Evolutionary conservation across 2,329 filamentous ascomycete species (phyloP).

Genomic region (Scedosporium apiospermum): DNA sequence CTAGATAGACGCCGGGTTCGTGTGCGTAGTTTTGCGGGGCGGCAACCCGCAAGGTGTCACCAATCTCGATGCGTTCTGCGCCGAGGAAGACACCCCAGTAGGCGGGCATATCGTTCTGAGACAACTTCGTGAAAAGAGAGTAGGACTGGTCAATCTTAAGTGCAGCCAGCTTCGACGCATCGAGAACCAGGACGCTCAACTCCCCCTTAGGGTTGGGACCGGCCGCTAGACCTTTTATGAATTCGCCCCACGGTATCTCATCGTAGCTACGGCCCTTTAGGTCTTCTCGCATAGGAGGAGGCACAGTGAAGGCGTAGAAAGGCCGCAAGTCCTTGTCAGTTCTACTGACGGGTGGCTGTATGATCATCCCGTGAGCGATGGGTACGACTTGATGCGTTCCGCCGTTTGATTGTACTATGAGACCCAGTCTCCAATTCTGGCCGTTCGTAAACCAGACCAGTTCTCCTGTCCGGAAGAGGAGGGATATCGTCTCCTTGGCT

Average conservation of each 20-base stretch:
- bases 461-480: constrained; percentile 38
- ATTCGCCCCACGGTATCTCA: constrained; percentile 30
- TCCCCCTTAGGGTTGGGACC: constrained; percentile 9
- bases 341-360: constrained; percentile 28
- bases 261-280: constrained; percentile 30
- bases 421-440: constrained; percentile 37
- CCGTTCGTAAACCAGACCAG: constrained; percentile 40
- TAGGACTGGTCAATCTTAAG: constrained; percentile 38
- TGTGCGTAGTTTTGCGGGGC: constrained; percentile 27
- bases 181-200: constrained; percentile 26
- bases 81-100: constrained; percentile 42
- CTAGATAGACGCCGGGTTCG: constrained; percentile 1
- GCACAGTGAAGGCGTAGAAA: constrained; percentile 42
- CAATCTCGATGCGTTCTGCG: constrained; percentile 37
- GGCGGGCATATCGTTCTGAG: constrained; percentile 20
- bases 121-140: constrained; percentile 34
- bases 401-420: constrained; percentile 25
- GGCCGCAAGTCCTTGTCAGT: constrained; percentile 33
- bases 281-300: constrained; percentile 27
- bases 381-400: constrained; percentile 28
- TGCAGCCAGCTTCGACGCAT: constrained; percentile 42
- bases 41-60: constrained; percentile 38
- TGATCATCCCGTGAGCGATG: constrained; percentile 27
- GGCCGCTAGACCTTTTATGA: constrained; percentile 20
- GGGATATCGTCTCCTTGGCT: constrained; percentile 13